Evolutionary conservation across 176 grass and related monocot species (phyloP), one percentile per base, ranked within the genome.

Genomic region (Avena atlantica): DNA sequence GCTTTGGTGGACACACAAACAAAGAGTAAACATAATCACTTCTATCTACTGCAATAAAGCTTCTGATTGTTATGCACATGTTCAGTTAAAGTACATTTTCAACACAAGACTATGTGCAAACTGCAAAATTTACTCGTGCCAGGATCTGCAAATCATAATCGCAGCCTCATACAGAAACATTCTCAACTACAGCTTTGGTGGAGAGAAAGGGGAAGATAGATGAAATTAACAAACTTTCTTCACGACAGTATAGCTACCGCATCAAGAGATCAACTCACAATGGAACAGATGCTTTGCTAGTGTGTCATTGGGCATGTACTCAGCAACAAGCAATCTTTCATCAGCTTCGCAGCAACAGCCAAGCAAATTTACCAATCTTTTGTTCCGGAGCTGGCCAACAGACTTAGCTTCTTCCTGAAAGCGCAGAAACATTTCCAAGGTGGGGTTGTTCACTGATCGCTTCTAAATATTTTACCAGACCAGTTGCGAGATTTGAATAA

Each of bases 281-380:
- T 93, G 88, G 77, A 93, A 90, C 27, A 93, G 85, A 82, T 93
- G 91, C 67, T 90, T 93, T 48, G 91, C 88, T 44, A 93, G 85
- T 50, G 91, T 93, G 83, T 93, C 88, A 20, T 93, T 85, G 29
- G 91, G 84, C 91, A 92, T 92, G 88, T 87, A 90, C 91, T 92
- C 91, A 7, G 91, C 91, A 34, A 93, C 87, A 21, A 93, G 88
- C 37, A 93, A 86, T 36, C 91, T 87, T 68, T 93, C 91, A 31
- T 84, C 82, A 2, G 60, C 91, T 63, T 93, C 88, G 16, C 84
- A 84, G 85, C 91, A 93, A 77, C 76, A 90, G 13, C 88, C 88
- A 29, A 90, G 78, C 47, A 93, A 74, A 63, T 93, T 93, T 59
- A 40, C 76, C 3, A 90, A 62, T 74, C 87, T 68, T 45, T 93